A percentile compares a stretch with the other conserved stretches of the same genome.
Conservation (phyloP, 2,329 filamentous ascomycete genomes). For the Chrysosphaeria jannelii region DNA sequence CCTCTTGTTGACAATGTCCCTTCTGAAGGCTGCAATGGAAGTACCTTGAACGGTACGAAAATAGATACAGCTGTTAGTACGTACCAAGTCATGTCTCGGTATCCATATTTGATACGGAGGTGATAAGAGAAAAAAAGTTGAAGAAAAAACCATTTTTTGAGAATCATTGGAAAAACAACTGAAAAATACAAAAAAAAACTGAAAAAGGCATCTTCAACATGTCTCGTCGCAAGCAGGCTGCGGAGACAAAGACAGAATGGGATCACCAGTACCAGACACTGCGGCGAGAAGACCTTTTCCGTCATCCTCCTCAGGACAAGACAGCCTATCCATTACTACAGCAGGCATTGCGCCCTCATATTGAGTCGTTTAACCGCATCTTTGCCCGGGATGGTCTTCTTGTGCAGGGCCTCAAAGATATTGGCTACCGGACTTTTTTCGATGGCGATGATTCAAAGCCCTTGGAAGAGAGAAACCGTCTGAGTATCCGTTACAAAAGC, state of each 20-base stretch:
- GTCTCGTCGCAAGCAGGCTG: constrained; percentile 3
- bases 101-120: too few species aligned
- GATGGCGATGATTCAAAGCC: constrained; percentile 43
- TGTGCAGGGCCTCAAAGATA: constrained; percentile 53
- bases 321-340: constrained; percentile 71
- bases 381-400: constrained; percentile 33
- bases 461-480: constrained; percentile 32
- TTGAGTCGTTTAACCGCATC: constrained; percentile 83
- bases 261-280: constrained; percentile 62
- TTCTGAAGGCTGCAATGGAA: too few species aligned
- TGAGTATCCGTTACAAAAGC: constrained; percentile 52
- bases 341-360: constrained; percentile 65
- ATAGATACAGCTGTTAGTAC: too few species aligned
- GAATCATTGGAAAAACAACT: too few species aligned
- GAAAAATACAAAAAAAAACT: background rate
- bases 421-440: constrained; percentile 64
- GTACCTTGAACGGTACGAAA: too few species aligned
- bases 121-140: too few species aligned
- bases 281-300: constrained; percentile 66
- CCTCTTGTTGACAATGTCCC: too few species aligned
- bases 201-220: too few species aligned
- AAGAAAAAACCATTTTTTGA: too few species aligned
- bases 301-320: constrained; percentile 60
- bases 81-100: background rate
- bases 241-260: constrained; percentile 40